Percentiles rank a stretch among this genome's conserved stretches.
Conservation (phyloP, 768 basidiomycete species). For the Tricholoma hemisulphureum region DNA sequence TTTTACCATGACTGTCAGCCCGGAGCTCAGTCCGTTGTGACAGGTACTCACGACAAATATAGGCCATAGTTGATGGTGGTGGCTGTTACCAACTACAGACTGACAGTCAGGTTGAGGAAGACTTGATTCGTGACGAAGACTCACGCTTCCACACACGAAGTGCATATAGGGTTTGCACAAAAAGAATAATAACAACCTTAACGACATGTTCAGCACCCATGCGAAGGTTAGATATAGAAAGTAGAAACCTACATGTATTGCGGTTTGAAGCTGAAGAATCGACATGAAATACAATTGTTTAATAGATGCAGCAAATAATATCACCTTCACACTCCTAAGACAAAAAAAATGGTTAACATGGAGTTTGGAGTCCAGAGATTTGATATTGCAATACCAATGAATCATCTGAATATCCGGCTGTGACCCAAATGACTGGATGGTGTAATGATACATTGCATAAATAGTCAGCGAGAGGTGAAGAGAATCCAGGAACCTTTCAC, state of each 20-base stretch:
- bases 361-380: neutral
- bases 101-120: neutral
- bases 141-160: constrained; percentile 30
- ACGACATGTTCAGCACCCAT: neutral
- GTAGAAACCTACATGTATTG: constrained; percentile 19
- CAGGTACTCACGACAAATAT: constrained; percentile 13
- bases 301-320: neutral
- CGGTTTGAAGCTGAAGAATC: constrained; percentile 19
- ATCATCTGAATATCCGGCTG: constrained; percentile 9
- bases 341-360: neutral
- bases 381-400: constrained; percentile 7
- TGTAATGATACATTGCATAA: constrained; percentile 29
- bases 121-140: constrained; percentile 1
- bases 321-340: constrained; percentile 25
- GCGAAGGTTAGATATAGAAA: neutral
- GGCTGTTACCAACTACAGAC: constrained; percentile 17
- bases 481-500: constrained; percentile 21
- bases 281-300: neutral
- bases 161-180: constrained; percentile 30
- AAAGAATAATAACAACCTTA: constrained; percentile 26
- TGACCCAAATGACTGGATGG: constrained; percentile 24
- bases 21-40: neutral
- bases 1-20: constrained; percentile 2
- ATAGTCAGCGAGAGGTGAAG: constrained; percentile 25
- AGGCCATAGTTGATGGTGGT: constrained; percentile 19